These are phyloP conservation scores for Trifolium repens DNA, from an alignment of 306 rosid species.

Conservation along the genomic window DNA sequence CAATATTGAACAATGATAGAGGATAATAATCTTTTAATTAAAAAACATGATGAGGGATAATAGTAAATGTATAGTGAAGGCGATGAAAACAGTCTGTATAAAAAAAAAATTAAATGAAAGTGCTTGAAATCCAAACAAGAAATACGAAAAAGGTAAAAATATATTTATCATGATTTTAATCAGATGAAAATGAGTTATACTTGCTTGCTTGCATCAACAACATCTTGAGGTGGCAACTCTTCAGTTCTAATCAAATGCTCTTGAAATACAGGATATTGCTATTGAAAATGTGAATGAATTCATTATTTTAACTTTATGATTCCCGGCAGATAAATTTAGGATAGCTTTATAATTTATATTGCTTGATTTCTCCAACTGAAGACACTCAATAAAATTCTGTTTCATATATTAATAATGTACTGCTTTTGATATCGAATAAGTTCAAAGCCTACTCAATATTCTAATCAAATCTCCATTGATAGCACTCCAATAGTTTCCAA, in stretches of 20 bases:
- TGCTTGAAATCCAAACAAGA: slow-evolving; percentile 21
- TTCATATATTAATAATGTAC: slow-evolving; percentile 8
- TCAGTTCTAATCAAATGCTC: slow-evolving; percentile 86
- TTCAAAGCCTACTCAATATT: not conserved
- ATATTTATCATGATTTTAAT: too few relatives aligned
- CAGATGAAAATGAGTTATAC: slow-evolving; percentile 57
- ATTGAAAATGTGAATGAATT: not conserved
- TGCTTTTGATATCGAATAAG: slow-evolving; percentile 1
- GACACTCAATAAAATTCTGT: not conserved
- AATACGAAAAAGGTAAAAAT: too few relatives aligned
- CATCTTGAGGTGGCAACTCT: slow-evolving; percentile 94
- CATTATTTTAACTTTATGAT: slow-evolving; percentile 4
- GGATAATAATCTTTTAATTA: slow-evolving; percentile 13
- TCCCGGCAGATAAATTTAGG: not conserved
- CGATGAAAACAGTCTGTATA: not conserved
- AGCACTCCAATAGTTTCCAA: not conserved
- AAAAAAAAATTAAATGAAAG: slow-evolving; percentile 15
- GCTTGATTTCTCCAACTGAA: not conserved
- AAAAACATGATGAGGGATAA: slow-evolving; percentile 19
- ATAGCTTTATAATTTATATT: not conserved
- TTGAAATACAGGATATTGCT: slow-evolving; percentile 39
- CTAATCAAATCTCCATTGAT: too few relatives aligned
- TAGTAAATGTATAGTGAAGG: slow-evolving; percentile 7
- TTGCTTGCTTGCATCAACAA: slow-evolving; percentile 83
- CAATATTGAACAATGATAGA: slow-evolving; percentile 38